Evolutionary conservation across 208 protist species (phyloP).

Genomic region (Crithidia thermophila): DNA sequence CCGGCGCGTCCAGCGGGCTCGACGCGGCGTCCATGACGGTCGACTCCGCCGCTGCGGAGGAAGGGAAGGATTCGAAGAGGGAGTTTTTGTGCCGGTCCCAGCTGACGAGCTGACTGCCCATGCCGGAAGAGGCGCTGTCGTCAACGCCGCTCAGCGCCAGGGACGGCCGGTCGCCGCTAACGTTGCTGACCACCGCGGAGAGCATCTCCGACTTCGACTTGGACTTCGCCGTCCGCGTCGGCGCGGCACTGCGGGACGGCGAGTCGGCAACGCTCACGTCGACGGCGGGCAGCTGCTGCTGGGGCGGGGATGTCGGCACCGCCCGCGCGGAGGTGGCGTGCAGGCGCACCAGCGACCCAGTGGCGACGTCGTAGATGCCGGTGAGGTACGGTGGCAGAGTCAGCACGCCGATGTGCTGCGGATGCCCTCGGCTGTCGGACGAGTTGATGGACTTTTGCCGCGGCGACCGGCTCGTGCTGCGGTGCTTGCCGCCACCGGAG

Average conservation of each 20-base stretch:
- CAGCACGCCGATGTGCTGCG: conserved; percentile 12
- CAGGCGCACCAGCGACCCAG: conserved; percentile 69
- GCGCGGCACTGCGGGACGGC: background rate
- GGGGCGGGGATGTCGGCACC: too few relatives aligned
- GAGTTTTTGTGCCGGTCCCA: background rate
- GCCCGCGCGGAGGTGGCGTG: too few relatives aligned
- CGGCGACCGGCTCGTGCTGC: background rate
- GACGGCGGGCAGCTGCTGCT: too few relatives aligned
- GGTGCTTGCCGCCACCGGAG: background rate
- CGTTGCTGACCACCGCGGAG: background rate
- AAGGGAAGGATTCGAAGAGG: conserved; percentile 3
- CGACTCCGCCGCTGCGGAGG: background rate
- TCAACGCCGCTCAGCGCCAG: background rate
- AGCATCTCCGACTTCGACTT: background rate
- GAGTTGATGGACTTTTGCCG: background rate
- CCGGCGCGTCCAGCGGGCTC: background rate
- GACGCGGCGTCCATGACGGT: background rate
- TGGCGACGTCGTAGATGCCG: conserved; percentile 84
- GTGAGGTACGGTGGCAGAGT: conserved; percentile 77
- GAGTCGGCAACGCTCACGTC: too few relatives aligned
- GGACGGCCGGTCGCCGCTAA: background rate
- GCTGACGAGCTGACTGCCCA: background rate
- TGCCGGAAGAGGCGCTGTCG: background rate
- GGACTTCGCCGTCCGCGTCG: background rate
- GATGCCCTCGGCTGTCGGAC: background rate